Evolutionary conservation across 306 rosid genomes (phyloP).

Genomic region (Fragaria nilgerrensis): DNA sequence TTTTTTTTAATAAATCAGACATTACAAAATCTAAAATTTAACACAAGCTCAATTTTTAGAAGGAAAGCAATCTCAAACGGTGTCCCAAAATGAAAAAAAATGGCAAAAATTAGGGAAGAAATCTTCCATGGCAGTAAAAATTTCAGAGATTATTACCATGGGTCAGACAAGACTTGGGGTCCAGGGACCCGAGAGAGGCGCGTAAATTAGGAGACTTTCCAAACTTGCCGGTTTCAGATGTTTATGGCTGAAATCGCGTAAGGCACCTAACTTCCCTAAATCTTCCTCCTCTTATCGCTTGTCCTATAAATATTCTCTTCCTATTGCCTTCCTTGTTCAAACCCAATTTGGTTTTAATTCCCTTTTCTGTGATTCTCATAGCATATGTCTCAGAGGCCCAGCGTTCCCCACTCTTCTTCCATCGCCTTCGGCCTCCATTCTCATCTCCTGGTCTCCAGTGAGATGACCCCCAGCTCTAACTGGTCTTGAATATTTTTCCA

Average conservation of each 20-base stretch:
- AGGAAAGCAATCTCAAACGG: too few relatives aligned
- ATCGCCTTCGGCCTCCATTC: conserved; percentile 73
- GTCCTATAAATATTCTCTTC: conserved; percentile 19
- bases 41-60: too few relatives aligned
- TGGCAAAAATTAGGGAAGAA: not conserved
- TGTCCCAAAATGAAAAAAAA: not conserved
- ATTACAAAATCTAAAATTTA: too few relatives aligned
- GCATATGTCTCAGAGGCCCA: conserved; percentile 79
- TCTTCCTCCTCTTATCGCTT: not conserved
- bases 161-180: not conserved
- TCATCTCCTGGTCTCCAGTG: conserved; percentile 87
- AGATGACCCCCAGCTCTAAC: conserved; percentile 63
- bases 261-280: not conserved
- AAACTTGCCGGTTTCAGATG: not conserved
- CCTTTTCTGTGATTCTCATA: not conserved
- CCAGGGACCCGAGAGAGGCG: not conserved
- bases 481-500: conserved; percentile 27
- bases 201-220: not conserved
- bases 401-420: conserved; percentile 66
- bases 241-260: not conserved
- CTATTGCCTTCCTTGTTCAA: not conserved
- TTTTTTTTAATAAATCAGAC: too few relatives aligned
- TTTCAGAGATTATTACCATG: not conserved
- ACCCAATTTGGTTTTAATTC: not conserved
- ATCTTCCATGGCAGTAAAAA: not conserved